A percentile compares a stretch with the other conserved stretches of the same genome.
Evolutionary conservation across 1,139 yeast species (phyloP).

Genomic region (Taiozyma sp.): DNA sequence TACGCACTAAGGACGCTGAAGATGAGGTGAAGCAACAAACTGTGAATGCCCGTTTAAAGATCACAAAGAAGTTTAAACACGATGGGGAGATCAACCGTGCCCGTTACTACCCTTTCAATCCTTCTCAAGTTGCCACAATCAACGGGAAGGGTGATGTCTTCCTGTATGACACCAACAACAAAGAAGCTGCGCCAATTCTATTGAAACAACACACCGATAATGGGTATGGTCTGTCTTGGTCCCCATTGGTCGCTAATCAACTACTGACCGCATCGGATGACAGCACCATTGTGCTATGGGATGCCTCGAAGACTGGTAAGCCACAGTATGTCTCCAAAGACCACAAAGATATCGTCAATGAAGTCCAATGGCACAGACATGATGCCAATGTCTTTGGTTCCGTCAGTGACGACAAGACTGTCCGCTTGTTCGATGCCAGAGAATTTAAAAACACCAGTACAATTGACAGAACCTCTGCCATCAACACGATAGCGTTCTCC

Average conservation of each 20-base stretch:
- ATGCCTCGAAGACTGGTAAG: constrained; percentile 28
- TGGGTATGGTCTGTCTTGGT: constrained; percentile 76
- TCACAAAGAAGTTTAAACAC: constrained; percentile 53
- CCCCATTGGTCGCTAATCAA: constrained; percentile 39
- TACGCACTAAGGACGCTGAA: constrained; percentile 21
- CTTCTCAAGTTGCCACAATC: constrained; percentile 68
- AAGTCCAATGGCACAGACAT: constrained; percentile 63
- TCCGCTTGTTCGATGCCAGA: constrained; percentile 68
- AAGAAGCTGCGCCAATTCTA: constrained; percentile 23
- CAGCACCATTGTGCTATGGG: constrained; percentile 54
- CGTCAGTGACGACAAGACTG: constrained; percentile 66
- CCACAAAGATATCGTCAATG: constrained; percentile 64
- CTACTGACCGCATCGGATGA: constrained; percentile 65
- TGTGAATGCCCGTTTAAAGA: constrained; percentile 50
- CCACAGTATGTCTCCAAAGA: constrained; percentile 28
- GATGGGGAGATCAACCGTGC: constrained; percentile 74
- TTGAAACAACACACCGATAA: constrained; percentile 56
- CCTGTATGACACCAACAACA: constrained; percentile 51
- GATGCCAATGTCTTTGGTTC: constrained; percentile 53
- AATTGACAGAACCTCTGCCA: constrained; percentile 33
- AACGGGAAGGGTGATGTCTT: constrained; percentile 71
- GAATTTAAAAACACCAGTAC: constrained; percentile 25
- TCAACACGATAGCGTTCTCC: constrained; percentile 64
- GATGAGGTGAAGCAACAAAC: constrained; percentile 26
- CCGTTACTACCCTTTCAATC: constrained; percentile 72